Conservation (phyloP, 2,329 filamentous ascomycete genomes). For the Hypoxylon sp. region DNA sequence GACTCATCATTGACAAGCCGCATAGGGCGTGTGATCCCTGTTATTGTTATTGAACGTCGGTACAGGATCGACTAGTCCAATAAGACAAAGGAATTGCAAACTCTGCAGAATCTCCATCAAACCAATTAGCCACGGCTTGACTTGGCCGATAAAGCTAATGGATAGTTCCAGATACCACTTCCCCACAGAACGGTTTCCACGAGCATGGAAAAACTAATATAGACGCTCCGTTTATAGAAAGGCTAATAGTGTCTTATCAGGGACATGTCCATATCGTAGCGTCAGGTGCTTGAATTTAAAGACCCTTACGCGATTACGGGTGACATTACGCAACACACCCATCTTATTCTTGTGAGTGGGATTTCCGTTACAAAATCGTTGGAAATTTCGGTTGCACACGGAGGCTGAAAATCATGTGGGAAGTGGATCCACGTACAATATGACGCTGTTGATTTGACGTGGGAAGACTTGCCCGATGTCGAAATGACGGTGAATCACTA, state of each 20-base stretch:
- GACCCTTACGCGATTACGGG: constrained; percentile 30
- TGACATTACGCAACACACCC: constrained; percentile 26
- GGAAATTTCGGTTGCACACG: constrained; percentile 50
- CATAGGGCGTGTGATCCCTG: constrained; percentile 42
- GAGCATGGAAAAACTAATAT: constrained; percentile 22
- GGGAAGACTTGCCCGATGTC: constrained; percentile 26
- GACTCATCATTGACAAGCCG: constrained; percentile 34
- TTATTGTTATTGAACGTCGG: constrained; percentile 18
- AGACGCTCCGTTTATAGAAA: constrained; percentile 22
- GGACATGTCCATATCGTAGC: constrained; percentile 14
- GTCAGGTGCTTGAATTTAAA: constrained; percentile 43
- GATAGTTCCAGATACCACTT: constrained; percentile 26
- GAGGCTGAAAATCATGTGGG: constrained; percentile 52
- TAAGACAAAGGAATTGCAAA: constrained; percentile 32
- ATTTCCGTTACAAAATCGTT: constrained; percentile 16
- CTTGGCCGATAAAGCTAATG: constrained; percentile 32
- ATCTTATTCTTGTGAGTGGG: constrained; percentile 29
- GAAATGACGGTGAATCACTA: constrained; percentile 30
- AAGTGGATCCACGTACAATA: constrained; percentile 40
- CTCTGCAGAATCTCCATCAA: constrained; percentile 34
- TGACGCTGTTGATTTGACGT: constrained; percentile 32
- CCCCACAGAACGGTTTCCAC: constrained; percentile 32
- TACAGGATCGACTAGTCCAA: constrained; percentile 22
- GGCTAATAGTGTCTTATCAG: background rate
- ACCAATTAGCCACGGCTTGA: constrained; percentile 23